These are phyloP conservation scores for Silene vulgaris DNA, from an alignment of 179 eudicot species.

Conservation along the genomic window DNA sequence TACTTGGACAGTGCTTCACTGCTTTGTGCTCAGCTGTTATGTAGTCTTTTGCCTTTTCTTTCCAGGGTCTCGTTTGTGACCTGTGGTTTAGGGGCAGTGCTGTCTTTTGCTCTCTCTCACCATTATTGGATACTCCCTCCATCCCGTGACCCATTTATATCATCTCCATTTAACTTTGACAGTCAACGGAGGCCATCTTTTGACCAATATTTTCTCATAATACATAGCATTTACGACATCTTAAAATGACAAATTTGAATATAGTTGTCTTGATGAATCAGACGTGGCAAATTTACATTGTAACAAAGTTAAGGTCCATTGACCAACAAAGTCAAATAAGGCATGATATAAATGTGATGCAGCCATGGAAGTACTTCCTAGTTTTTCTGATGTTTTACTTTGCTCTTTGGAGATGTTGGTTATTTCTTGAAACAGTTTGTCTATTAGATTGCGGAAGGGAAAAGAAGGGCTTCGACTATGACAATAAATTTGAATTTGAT, in stretches of 20 bases:
- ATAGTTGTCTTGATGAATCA: background rate
- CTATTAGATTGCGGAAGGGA: background rate
- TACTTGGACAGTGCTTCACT: slow-evolving; percentile 2
- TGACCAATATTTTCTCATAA: background rate
- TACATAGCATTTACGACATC: background rate
- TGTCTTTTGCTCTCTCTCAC: background rate
- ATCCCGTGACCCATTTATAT: background rate
- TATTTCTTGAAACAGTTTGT: background rate
- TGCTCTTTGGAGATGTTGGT: background rate
- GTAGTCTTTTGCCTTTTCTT: background rate
- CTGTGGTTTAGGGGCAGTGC: background rate
- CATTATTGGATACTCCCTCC: background rate
- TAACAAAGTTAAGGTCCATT: too few species aligned
- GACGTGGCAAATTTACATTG: background rate
- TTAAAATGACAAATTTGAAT: background rate
- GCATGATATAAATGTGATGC: too few species aligned
- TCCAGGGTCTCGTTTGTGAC: background rate
- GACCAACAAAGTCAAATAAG: too few species aligned
- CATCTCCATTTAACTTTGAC: background rate
- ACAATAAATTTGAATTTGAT: too few species aligned
- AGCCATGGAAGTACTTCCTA: too few species aligned
- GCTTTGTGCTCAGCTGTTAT: background rate
- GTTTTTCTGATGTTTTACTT: background rate
- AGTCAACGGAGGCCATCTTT: background rate
- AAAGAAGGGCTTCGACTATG: too few species aligned